Conservation (phyloP, 2,329 filamentous ascomycete genomes). For the Trichophyton mentagrophytes region DNA sequence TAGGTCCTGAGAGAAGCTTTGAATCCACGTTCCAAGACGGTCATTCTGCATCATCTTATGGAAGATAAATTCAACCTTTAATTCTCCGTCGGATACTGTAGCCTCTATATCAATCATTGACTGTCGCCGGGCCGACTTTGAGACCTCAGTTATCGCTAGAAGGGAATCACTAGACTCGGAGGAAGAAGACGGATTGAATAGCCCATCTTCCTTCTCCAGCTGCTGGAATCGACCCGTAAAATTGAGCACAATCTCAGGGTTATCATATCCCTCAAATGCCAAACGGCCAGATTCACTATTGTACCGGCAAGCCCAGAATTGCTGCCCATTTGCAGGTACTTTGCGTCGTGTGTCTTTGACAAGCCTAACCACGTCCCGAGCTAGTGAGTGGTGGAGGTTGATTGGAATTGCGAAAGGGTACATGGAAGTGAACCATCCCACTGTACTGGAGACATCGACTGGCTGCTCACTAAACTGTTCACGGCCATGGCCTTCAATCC, state of each 20-base stretch:
- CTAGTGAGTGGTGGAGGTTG: slow-evolving; percentile 11
- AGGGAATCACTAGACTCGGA: not conserved
- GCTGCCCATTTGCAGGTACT: slow-evolving; percentile 19
- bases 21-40: slow-evolving; percentile 35
- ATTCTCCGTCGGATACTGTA: slow-evolving; percentile 39
- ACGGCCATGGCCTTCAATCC: slow-evolving; percentile 39
- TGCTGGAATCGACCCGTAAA: slow-evolving; percentile 29
- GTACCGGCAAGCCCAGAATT: slow-evolving; percentile 26
- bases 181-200: slow-evolving; percentile 25
- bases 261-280: slow-evolving; percentile 17
- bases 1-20: slow-evolving; percentile 26
- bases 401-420: slow-evolving; percentile 28
- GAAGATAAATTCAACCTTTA: slow-evolving; percentile 34
- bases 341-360: slow-evolving; percentile 28
- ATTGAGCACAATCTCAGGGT: slow-evolving; percentile 29
- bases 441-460: slow-evolving; percentile 35
- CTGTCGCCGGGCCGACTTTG: slow-evolving; percentile 30
- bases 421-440: slow-evolving; percentile 41
- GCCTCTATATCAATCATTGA: slow-evolving; percentile 31
- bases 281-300: slow-evolving; percentile 24
- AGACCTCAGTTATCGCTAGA: slow-evolving; percentile 24
- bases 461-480: slow-evolving; percentile 29
- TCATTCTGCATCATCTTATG: slow-evolving; percentile 38
- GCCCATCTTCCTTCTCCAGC: slow-evolving; percentile 31
- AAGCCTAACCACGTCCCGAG: slow-evolving; percentile 20